Base-by-base conservation (phyloP, 2,329 filamentous ascomycete species). In the Colletotrichum chrysophilum region DNA sequence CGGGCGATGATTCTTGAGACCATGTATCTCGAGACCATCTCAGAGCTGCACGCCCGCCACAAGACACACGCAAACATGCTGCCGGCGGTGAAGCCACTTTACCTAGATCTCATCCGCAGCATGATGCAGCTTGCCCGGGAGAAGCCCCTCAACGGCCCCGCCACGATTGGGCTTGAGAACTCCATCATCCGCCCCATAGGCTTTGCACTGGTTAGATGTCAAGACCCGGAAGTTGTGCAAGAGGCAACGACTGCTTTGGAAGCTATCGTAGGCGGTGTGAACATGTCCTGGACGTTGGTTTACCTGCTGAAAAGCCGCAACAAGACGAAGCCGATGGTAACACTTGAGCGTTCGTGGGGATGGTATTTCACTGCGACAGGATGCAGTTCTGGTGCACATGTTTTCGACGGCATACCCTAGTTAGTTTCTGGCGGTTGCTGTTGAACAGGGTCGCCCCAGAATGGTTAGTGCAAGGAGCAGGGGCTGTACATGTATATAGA, bases 1-100 rank as follows among this genome's bases (percentile, higher is more conserved):
- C 71, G 65, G 12, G 66, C 71, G 16, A 70, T 70, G 48, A 67
- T 67, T 14, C 74, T 76, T 28, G 74, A 76, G 38, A 28, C 71
- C 7, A 56, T 76, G 9, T 66, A 74, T 38, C 21, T 61, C 26
- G 74, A 76, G 62, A 70, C 60, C 26, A 24, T 76, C 24, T 48
- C 74, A 12, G 66, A 66, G 21, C 66, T 74, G 21, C n/a, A 74
- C 36, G 43, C 34, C 21, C 74, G 71, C 16, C 38, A 55, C 36
- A 55, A 28, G 43, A 66, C 18, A 16, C 36, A 70, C 61, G 32
- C 65, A 10, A 70, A 76, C 38, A 67, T 70, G n/a, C 26, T 66
- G 18, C 66, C 71, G 13, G 71, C 70, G 16, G 66, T 66, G 61
- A 62, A 60, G 26, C 61, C 71, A 4, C 30, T 76, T 32, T 67